These are phyloP conservation scores for Clavaria fumosa DNA, from an alignment of 768 basidiomycete genomes.

Conservation along the genomic window DNA sequence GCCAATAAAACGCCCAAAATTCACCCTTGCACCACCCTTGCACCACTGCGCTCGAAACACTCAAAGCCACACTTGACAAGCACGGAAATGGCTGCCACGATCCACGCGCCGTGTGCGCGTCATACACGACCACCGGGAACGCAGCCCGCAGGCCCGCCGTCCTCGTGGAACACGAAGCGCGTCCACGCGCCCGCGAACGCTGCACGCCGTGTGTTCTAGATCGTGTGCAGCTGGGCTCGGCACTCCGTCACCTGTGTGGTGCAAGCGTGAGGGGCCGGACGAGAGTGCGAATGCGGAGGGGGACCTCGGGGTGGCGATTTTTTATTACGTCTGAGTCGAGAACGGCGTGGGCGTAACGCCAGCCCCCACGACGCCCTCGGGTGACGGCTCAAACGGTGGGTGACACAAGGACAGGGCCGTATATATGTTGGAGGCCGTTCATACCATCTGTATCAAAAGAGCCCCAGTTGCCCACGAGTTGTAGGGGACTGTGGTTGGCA, in stretches of 20 bases:
- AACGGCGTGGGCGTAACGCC: conserved; percentile 55
- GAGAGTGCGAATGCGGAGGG: not conserved
- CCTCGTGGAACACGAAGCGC: conserved; percentile 73
- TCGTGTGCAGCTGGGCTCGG: conserved; percentile 35
- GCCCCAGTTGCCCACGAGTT: conserved; percentile 50
- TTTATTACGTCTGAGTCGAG: conserved; percentile 37
- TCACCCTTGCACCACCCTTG: not conserved
- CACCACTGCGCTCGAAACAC: not conserved
- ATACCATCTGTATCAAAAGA: conserved; percentile 58
- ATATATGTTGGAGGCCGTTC: conserved; percentile 63
- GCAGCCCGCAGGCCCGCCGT: conserved; percentile 47
- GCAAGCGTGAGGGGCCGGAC: not conserved
- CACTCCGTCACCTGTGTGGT: conserved; percentile 32
- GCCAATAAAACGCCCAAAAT: not conserved
- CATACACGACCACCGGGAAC: conserved; percentile 21
- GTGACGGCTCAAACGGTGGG: conserved; percentile 44
- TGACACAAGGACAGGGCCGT: conserved; percentile 60
- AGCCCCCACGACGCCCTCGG: conserved; percentile 30
- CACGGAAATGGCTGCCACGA: conserved; percentile 24
- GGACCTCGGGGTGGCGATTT: conserved; percentile 6
- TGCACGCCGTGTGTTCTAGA: conserved; percentile 48
- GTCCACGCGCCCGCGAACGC: conserved; percentile 60
- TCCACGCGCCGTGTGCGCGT: conserved; percentile 11
- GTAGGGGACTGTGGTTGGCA: conserved; percentile 61
- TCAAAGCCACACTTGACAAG: conserved; percentile 19